A percentile compares a stretch with the other conserved stretches of the same genome.
Evolutionary conservation across 257 asterid species (phyloP).

Genomic region (Jacaranda copaia): DNA sequence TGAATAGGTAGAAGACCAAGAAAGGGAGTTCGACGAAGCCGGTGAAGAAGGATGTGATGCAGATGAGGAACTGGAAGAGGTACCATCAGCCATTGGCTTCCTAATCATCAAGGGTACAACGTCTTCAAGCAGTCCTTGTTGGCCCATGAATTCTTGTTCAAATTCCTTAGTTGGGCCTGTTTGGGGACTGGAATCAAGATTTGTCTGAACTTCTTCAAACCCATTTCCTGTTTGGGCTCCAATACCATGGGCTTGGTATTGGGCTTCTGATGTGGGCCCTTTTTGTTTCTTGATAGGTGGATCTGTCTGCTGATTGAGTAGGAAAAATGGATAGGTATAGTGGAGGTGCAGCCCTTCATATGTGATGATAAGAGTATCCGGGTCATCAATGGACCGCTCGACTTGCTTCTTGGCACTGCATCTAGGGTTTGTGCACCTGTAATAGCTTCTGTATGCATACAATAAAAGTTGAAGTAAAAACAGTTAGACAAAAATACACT

Average conservation of each 20-base stretch:
- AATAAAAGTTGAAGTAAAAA: no score
- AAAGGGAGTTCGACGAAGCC: constrained; percentile 59
- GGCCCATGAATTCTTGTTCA: constrained; percentile 31
- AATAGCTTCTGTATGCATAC: constrained; percentile 69
- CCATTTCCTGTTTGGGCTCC: constrained; percentile 30
- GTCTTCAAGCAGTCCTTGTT: constrained; percentile 89
- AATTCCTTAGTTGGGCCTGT: constrained; percentile 15
- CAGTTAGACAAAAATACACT: no score
- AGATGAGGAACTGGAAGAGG: constrained; percentile 53
- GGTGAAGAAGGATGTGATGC: constrained; percentile 62
- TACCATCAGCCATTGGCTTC: constrained; percentile 49
- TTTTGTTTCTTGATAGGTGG: constrained; percentile 69
- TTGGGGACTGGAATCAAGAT: constrained; percentile 7
- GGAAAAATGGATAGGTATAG: constrained; percentile 71
- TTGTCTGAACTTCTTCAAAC: constrained; percentile 19
- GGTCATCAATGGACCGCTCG: constrained; percentile 77
- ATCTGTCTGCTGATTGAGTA: constrained; percentile 26
- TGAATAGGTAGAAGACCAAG: constrained; percentile 55
- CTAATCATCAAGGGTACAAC: constrained; percentile 78
- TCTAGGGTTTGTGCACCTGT: constrained; percentile 84
- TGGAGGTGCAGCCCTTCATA: constrained; percentile 98
- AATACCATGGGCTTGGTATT: constrained; percentile 10
- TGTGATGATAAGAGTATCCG: constrained; percentile 69
- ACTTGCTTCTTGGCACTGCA: constrained; percentile 93
- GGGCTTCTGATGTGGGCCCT: constrained; percentile 39